Conservation (phyloP, 257 asterid species). For the Vinca minor region DNA sequence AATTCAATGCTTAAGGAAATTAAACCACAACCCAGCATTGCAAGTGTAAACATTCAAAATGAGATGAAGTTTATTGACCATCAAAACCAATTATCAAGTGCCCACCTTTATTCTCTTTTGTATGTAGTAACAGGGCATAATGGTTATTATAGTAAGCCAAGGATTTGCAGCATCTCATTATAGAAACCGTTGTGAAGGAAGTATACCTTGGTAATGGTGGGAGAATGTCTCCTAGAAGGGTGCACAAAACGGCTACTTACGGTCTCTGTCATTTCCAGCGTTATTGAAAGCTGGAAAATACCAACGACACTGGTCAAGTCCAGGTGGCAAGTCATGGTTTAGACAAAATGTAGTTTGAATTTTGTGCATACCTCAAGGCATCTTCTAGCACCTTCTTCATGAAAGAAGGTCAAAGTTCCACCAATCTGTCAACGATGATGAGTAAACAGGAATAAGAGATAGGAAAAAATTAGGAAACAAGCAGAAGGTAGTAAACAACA, state of each 20-base stretch:
- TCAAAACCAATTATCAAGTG: neutral
- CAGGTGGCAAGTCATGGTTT: slow-evolving; percentile 6
- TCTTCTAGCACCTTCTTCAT: slow-evolving; percentile 75
- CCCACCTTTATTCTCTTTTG: neutral
- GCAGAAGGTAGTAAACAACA: slow-evolving; percentile 4
- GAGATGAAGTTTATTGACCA: neutral
- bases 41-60: neutral
- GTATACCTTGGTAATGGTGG: slow-evolving; percentile 62
- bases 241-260: slow-evolving; percentile 63
- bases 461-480: neutral
- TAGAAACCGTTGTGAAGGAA: neutral
- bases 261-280: slow-evolving; percentile 83
- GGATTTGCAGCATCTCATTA: neutral
- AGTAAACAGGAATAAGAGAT: neutral
- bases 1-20: slow-evolving; percentile 1
- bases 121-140: neutral
- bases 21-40: neutral
- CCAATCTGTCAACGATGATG: slow-evolving; percentile 55
- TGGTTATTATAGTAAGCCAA: neutral
- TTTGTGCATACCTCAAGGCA: slow-evolving; percentile 79
- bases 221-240: slow-evolving; percentile 84
- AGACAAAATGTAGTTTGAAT: neutral
- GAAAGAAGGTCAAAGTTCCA: slow-evolving; percentile 93
- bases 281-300: slow-evolving; percentile 60
- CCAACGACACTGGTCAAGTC: slow-evolving; percentile 26